Evolutionary conservation across 116 monocot species (phyloP).

Genomic region (Zostera marina): DNA sequence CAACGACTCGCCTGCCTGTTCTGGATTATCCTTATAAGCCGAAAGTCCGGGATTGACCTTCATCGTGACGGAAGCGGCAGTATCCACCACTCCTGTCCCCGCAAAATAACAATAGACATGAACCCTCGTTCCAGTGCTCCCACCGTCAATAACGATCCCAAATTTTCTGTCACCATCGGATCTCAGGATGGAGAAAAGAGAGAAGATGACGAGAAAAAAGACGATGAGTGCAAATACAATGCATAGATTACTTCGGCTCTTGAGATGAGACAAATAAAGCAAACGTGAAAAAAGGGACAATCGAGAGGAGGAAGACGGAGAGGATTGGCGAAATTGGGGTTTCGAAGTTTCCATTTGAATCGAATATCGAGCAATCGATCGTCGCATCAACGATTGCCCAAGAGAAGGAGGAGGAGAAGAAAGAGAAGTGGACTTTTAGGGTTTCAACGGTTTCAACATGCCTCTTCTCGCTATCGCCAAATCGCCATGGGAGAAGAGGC

Average conservation of each 20-base stretch:
- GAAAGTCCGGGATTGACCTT: conserved; percentile 68
- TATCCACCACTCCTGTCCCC: conserved; percentile 32
- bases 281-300: conserved; percentile 7
- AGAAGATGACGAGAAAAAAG: conserved; percentile 6
- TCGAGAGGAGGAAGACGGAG: background rate
- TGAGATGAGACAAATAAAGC: background rate
- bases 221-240: conserved; percentile 4
- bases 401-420: background rate
- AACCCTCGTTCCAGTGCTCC: conserved; percentile 80
- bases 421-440: background rate
- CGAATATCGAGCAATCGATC: conserved; percentile 32
- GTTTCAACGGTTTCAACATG: too few species aligned
- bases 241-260: conserved; percentile 3
- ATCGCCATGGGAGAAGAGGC: too few species aligned
- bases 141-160: conserved; percentile 63
- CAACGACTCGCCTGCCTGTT: conserved; percentile 33
- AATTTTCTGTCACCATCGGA: conserved; percentile 8
- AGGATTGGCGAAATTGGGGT: conserved; percentile 12
- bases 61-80: conserved; percentile 27
- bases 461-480: too few species aligned
- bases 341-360: conserved; percentile 20
- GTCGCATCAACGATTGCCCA: conserved; percentile 36
- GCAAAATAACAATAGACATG: conserved; percentile 43
- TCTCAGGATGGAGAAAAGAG: conserved; percentile 5
- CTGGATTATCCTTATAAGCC: conserved; percentile 28